phyloP scores from a whole-genome alignment of 305 asterid species.

The Petunia hybrid region DNA sequence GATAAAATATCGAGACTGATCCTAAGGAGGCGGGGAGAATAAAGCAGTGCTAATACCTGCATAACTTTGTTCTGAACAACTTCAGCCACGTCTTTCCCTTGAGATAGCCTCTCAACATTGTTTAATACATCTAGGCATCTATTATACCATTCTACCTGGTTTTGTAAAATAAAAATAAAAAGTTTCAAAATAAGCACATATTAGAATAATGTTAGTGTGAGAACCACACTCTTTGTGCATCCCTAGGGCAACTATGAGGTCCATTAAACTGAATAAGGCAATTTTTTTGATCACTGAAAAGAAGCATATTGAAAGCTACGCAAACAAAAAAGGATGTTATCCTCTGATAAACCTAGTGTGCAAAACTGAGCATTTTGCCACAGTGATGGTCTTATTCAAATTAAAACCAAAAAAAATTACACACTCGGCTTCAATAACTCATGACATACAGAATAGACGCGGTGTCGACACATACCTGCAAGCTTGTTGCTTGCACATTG shows the following conservation, averaged over 20 bases:
- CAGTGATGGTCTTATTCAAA: conserved; percentile 17
- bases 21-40: background rate
- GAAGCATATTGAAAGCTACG: background rate
- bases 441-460: background rate
- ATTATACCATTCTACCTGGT: conserved; percentile 87
- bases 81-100: conserved; percentile 73
- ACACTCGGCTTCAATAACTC: background rate
- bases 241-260: background rate
- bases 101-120: conserved; percentile 72
- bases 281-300: background rate
- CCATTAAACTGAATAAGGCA: background rate
- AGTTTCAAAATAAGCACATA: background rate
- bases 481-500: conserved; percentile 8
- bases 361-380: background rate
- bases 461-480: background rate
- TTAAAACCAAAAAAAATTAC: background rate
- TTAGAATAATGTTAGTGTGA: background rate
- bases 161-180: background rate
- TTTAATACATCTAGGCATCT: conserved; percentile 72
- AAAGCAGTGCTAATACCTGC: conserved; percentile 61
- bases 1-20: background rate
- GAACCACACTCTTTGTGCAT: conserved; percentile 13
- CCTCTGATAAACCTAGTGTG: background rate
- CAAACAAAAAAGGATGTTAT: conserved; percentile 11
- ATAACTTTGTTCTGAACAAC: conserved; percentile 87